These are phyloP conservation scores for Omphalotus olearius DNA, from an alignment of 1,284 basidiomycete genomes.

Conservation along the genomic window DNA sequence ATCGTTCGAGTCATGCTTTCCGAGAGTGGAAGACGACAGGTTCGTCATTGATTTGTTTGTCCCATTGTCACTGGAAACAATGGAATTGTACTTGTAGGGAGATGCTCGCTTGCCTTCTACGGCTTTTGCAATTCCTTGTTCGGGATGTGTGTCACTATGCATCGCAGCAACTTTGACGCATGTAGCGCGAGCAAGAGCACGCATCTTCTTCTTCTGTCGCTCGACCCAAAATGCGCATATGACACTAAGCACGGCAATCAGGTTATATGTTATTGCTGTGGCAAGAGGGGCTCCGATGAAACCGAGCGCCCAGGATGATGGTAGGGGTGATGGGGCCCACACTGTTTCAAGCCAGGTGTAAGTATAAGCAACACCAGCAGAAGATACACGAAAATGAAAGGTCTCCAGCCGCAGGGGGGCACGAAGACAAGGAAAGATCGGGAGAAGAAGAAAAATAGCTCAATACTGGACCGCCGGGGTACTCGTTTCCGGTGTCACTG, in stretches of 20 bases:
- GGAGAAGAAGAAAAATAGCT: too few species aligned
- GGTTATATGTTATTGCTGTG: constrained; percentile 84
- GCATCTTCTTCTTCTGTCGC: not conserved
- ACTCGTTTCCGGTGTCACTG: too few species aligned
- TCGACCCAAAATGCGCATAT: constrained; percentile 57
- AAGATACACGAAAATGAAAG: not conserved
- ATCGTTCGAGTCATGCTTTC: too few species aligned
- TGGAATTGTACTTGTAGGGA: too few species aligned
- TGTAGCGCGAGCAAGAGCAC: too few species aligned
- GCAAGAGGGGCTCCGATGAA: constrained; percentile 94
- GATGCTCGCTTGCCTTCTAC: too few species aligned
- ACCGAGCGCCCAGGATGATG: constrained; percentile 55
- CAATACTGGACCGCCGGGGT: too few species aligned
- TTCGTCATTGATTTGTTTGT: too few species aligned
- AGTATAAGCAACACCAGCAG: not conserved
- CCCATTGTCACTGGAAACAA: too few species aligned
- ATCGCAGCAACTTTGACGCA: too few species aligned
- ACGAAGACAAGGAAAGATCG: too few species aligned
- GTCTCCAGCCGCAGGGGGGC: not conserved
- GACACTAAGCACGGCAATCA: constrained; percentile 68
- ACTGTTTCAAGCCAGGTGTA: constrained; percentile 32
- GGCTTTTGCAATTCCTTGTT: not conserved
- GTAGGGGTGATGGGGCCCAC: constrained; percentile 65
- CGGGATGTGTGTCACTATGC: not conserved
- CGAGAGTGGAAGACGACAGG: too few species aligned